phyloP scores from a whole-genome alignment of 176 grass and related monocot species.

The Oryza punctata region DNA sequence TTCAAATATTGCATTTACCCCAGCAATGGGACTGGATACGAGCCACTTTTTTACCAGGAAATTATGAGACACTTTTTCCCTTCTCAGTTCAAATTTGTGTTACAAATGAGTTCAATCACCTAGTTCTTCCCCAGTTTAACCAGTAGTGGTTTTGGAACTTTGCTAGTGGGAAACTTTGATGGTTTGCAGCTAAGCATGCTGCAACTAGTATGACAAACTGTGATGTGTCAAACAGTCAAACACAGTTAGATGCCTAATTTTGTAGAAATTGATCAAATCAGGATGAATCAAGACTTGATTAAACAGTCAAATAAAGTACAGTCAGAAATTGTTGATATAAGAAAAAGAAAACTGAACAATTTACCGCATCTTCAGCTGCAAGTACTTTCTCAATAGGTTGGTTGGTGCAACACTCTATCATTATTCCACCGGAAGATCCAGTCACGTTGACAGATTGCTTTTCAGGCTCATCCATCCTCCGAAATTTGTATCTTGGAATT shows the following conservation, averaged over 20 bases:
- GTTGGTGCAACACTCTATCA: conserved; percentile 62
- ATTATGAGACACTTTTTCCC: neutral
- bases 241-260: neutral
- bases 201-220: neutral
- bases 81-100: neutral
- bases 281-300: neutral
- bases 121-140: neutral
- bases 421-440: conserved; percentile 56
- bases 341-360: conserved; percentile 8
- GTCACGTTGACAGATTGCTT: neutral
- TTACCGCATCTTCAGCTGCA: conserved; percentile 81
- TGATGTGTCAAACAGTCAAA: neutral
- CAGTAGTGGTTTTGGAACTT: neutral
- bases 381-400: conserved; percentile 64
- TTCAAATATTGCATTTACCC: neutral
- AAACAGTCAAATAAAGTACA: neutral
- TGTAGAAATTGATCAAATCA: neutral
- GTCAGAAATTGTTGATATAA: neutral
- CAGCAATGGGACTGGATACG: neutral
- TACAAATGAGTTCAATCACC: neutral
- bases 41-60: no score
- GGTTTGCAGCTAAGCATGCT: neutral
- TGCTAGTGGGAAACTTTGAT: neutral
- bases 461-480: conserved; percentile 30
- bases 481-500: conserved; percentile 64